Evolutionary conservation across 768 basidiomycete genomes (phyloP).

Genomic region (Podaxis sp.): DNA sequence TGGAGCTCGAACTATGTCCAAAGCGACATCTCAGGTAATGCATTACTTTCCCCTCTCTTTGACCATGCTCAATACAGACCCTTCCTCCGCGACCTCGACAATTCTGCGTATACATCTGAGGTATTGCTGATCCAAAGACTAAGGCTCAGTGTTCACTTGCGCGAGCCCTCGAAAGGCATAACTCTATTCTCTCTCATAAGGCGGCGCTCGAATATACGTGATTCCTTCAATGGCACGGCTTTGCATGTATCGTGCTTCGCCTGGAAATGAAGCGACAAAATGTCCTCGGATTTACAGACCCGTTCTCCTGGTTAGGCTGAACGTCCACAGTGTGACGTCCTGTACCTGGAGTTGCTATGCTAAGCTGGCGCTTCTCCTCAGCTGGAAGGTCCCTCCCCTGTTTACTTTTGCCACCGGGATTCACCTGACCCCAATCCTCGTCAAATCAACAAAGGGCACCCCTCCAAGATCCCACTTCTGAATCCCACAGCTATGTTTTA

Average conservation of each 20-base stretch:
- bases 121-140: neutral
- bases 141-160: neutral
- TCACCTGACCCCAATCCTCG: neutral
- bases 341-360: neutral
- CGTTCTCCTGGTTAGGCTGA: neutral
- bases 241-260: neutral
- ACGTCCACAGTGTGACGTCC: neutral
- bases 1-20: neutral
- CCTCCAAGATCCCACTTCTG: neutral
- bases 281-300: neutral
- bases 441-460: neutral
- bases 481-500: neutral
- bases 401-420: neutral
- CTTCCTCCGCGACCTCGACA: neutral
- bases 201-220: neutral
- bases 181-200: neutral
- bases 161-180: constrained; percentile 1
- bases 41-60: neutral
- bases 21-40: constrained; percentile 2
- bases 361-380: neutral
- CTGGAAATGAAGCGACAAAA: neutral
- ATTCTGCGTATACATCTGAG: constrained; percentile 5
- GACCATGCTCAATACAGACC: neutral
- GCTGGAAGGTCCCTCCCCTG: too few species aligned
- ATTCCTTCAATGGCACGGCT: neutral